These are phyloP conservation scores for Colletotrichum lindemuthianum DNA, from an alignment of 2,329 filamentous ascomycete genomes.

Conservation along the genomic window DNA sequence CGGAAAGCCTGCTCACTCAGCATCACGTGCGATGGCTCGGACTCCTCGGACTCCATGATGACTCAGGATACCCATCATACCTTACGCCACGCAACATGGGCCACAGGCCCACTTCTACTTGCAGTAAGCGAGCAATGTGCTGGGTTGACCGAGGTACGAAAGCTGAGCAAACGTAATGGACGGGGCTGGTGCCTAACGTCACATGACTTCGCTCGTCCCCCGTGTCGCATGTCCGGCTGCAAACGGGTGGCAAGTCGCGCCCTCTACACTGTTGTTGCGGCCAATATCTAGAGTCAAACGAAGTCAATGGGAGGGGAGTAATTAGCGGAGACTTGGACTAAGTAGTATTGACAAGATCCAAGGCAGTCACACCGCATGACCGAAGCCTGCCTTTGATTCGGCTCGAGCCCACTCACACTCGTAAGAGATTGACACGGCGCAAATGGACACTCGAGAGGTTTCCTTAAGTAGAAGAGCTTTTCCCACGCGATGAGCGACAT, in stretches of 20 bases:
- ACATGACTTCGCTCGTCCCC: conserved; percentile 50
- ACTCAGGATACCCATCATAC: background rate
- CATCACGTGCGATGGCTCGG: background rate
- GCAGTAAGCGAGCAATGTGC: background rate
- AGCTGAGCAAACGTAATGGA: conserved; percentile 34
- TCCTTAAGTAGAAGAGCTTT: too few relatives aligned
- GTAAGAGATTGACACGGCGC: too few relatives aligned
- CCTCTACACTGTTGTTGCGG: conserved; percentile 6
- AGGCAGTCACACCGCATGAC: too few relatives aligned
- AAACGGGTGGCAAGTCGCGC: conserved; percentile 38
- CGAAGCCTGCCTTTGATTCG: too few relatives aligned
- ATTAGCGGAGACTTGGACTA: too few relatives aligned
- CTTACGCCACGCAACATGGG: conserved; percentile 4
- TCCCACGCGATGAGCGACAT: too few relatives aligned
- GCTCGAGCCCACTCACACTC: too few relatives aligned
- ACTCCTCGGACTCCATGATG: background rate
- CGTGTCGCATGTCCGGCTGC: conserved; percentile 40
- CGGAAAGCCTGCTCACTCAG: background rate
- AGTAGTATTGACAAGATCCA: too few relatives aligned
- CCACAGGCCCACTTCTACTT: conserved; percentile 1
- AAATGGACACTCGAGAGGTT: too few relatives aligned
- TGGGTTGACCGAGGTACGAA: background rate
- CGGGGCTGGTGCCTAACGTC: conserved; percentile 47
- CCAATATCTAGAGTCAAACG: background rate
- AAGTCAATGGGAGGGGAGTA: too few relatives aligned